These are phyloP conservation scores for Carex kokanica DNA, from an alignment of 176 grass and related monocot genomes.

Conservation along the genomic window DNA sequence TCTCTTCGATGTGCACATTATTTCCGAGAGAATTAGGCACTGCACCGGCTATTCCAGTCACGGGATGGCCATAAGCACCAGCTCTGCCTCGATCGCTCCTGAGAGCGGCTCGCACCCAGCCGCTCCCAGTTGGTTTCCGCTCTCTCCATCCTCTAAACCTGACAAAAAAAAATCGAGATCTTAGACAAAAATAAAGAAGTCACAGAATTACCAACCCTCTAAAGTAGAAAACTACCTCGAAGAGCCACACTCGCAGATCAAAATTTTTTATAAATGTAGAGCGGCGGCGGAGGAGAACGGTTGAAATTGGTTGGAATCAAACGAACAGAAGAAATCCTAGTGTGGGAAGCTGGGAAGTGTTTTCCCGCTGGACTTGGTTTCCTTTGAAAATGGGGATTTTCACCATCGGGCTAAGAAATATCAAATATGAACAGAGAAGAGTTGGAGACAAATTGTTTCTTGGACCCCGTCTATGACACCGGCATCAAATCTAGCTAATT, in stretches of 20 bases:
- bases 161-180: background rate
- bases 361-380: background rate
- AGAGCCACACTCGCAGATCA: background rate
- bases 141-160: slow-evolving; percentile 43
- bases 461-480: background rate
- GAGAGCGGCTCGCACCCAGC: slow-evolving; percentile 72
- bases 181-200: background rate
- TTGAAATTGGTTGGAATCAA: background rate
- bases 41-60: slow-evolving; percentile 56
- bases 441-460: background rate
- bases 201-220: background rate
- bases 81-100: slow-evolving; percentile 41
- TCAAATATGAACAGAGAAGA: background rate
- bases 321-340: no score
- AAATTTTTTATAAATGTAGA: background rate
- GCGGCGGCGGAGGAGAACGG: no score
- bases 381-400: background rate
- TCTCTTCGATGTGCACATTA: slow-evolving; percentile 85
- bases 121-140: slow-evolving; percentile 87
- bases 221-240: background rate
- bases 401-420: background rate
- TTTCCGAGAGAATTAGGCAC: slow-evolving; percentile 73
- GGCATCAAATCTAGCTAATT: background rate
- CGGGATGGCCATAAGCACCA: slow-evolving; percentile 36
- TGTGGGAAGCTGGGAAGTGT: background rate